These are phyloP conservation scores for Macrocybe gigantea DNA, from an alignment of 768 basidiomycete genomes.

Conservation along the genomic window DNA sequence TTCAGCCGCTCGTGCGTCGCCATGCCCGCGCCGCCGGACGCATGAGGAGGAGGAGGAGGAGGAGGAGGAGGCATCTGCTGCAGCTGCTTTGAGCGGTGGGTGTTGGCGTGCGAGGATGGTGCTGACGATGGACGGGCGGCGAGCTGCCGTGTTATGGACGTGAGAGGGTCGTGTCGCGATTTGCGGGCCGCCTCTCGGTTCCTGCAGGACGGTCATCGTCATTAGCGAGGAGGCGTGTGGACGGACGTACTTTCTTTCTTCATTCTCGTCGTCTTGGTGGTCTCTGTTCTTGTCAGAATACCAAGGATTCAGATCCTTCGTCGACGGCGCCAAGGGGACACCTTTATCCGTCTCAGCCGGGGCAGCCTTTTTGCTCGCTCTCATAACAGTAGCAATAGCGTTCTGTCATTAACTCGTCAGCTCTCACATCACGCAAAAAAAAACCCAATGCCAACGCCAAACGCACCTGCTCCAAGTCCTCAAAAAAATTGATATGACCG, in stretches of 20 bases:
- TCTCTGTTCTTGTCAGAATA: slow-evolving; percentile 36
- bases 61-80: slow-evolving; percentile 3
- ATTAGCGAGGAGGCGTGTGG: slow-evolving; percentile 1
- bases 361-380: slow-evolving; percentile 41
- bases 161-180: slow-evolving; percentile 63
- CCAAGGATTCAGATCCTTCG: slow-evolving; percentile 80
- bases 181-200: slow-evolving; percentile 60
- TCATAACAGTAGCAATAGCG: slow-evolving; percentile 38
- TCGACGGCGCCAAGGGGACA: slow-evolving; percentile 64
- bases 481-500: slow-evolving; percentile 82
- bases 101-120: slow-evolving; percentile 10
- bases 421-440: background rate
- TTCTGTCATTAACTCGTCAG: slow-evolving; percentile 24
- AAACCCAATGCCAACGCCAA: background rate
- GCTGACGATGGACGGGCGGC: slow-evolving; percentile 31
- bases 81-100: background rate
- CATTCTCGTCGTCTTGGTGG: slow-evolving; percentile 12
- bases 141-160: slow-evolving; percentile 65
- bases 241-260: slow-evolving; percentile 27
- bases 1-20: slow-evolving; percentile 53
- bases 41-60: slow-evolving; percentile 11
- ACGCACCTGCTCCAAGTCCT: slow-evolving; percentile 69
- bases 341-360: slow-evolving; percentile 62
- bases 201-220: slow-evolving; percentile 25
- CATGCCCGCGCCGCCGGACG: slow-evolving; percentile 10